phyloP scores from a whole-genome alignment of 2,329 filamentous ascomycete genomes.

The Camptophora hylomeconis region DNA sequence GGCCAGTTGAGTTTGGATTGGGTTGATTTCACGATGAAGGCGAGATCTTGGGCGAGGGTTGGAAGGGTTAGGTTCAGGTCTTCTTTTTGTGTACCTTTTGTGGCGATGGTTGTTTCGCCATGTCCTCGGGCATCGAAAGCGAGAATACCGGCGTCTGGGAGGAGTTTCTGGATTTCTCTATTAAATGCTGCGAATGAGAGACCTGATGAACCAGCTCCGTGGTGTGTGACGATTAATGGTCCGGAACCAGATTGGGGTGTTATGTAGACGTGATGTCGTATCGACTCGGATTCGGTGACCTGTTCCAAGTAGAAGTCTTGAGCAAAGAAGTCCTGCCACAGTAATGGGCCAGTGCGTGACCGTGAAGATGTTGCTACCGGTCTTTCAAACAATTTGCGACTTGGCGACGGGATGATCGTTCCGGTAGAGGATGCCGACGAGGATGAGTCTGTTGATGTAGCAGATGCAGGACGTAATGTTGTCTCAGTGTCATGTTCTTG shows the following conservation, averaged over 20 bases:
- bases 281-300: constrained; percentile 26
- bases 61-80: constrained; percentile 55
- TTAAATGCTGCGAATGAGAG: constrained; percentile 79
- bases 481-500: too few species aligned
- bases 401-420: constrained; percentile 72
- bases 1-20: constrained; percentile 59
- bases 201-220: constrained; percentile 86
- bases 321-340: constrained; percentile 86
- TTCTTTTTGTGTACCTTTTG: constrained; percentile 2
- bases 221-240: constrained; percentile 84
- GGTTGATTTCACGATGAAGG: constrained; percentile 55
- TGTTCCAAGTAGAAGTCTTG: constrained; percentile 62
- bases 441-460: constrained; percentile 47
- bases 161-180: constrained; percentile 59
- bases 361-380: constrained; percentile 32
- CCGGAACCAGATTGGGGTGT: constrained; percentile 61
- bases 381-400: constrained; percentile 59
- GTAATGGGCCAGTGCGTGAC: constrained; percentile 48
- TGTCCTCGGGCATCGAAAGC: constrained; percentile 80
- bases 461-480: too few species aligned
- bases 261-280: constrained; percentile 74
- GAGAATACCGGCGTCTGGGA: constrained; percentile 72
- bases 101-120: constrained; percentile 45
- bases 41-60: constrained; percentile 60
- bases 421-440: constrained; percentile 88